phyloP scores from a whole-genome alignment of 495 filamentous ascomycete genomes.

The Daldinia loculata region DNA sequence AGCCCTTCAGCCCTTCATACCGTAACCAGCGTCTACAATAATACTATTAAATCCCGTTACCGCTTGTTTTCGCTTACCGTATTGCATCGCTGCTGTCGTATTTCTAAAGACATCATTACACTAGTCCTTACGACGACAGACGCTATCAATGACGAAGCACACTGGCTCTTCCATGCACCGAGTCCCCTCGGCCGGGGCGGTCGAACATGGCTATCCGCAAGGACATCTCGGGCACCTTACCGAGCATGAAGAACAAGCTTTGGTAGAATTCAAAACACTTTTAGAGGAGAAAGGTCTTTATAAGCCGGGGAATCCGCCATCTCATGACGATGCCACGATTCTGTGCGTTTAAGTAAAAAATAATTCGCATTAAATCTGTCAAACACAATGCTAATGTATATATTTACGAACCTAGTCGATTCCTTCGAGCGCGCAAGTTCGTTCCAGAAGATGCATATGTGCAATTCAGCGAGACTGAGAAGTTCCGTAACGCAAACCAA shows the following conservation, averaged over 20 bases:
- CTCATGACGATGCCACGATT: conserved; percentile 83
- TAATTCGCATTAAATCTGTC: conserved; percentile 5
- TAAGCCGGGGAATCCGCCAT: conserved; percentile 61
- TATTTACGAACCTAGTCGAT: conserved; percentile 64
- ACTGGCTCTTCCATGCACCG: conserved; percentile 39
- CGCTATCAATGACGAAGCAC: conserved; percentile 35
- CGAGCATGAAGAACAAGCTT: conserved; percentile 68
- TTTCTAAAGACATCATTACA: neutral
- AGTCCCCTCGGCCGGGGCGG: conserved; percentile 44
- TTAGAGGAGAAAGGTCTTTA: conserved; percentile 73
- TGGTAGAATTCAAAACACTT: conserved; percentile 72
- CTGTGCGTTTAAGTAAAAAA: conserved; percentile 64
- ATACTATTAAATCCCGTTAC: conserved; percentile 4
- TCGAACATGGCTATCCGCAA: conserved; percentile 62
- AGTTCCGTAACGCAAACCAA: conserved; percentile 82
- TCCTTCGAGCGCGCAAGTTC: conserved; percentile 80
- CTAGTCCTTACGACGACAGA: conserved; percentile 8
- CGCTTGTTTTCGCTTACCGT: conserved; percentile 7
- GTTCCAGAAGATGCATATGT: conserved; percentile 74
- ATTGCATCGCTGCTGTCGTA: neutral
- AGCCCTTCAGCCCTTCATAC: conserved; percentile 19
- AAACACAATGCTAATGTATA: conserved; percentile 19
- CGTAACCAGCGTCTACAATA: neutral
- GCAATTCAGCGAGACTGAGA: conserved; percentile 89
- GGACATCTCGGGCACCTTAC: conserved; percentile 81